Evolutionary conservation across 2,329 filamentous ascomycete species (phyloP).

Genomic region (Nigrograna mackinnonii): DNA sequence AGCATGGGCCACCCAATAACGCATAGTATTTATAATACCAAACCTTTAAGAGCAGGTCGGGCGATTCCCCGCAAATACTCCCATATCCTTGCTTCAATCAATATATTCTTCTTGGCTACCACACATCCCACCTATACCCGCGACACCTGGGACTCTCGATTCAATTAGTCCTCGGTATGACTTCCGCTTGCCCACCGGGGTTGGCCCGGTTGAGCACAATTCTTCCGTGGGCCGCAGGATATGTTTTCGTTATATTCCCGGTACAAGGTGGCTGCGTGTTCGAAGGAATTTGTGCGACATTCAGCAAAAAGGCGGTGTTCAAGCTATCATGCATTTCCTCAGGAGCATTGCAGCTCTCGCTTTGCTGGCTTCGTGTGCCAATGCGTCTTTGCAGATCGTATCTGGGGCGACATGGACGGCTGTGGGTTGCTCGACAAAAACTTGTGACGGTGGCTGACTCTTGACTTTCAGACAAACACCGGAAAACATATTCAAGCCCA

Average conservation of each 20-base stretch:
- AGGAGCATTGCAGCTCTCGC: conserved; percentile 1
- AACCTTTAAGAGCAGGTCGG: background rate
- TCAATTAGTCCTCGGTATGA: background rate
- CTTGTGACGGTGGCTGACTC: background rate
- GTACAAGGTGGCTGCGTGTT: background rate
- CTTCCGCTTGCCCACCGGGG: background rate
- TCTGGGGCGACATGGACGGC: conserved; percentile 45
- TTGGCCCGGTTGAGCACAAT: background rate
- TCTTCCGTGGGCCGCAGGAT: background rate
- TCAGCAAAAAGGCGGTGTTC: background rate
- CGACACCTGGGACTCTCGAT: background rate
- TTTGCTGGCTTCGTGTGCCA: conserved; percentile 21
- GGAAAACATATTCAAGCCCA: conserved; percentile 68
- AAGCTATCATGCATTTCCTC: background rate
- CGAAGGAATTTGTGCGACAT: background rate
- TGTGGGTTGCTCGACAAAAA: conserved; percentile 14
- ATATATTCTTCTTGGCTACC: background rate
- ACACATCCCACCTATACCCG: background rate
- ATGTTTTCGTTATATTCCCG: background rate
- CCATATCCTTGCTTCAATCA: background rate
- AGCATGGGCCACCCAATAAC: background rate
- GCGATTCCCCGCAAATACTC: background rate
- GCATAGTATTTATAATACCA: background rate
- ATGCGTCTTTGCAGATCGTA: conserved; percentile 41
- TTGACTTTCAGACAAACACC: conserved; percentile 35